A percentile compares a stretch with the other conserved stretches of the same genome.
Evolutionary conservation across 1,284 basidiomycete genomes (phyloP).

Genomic region (Rhizoctonia solani): DNA sequence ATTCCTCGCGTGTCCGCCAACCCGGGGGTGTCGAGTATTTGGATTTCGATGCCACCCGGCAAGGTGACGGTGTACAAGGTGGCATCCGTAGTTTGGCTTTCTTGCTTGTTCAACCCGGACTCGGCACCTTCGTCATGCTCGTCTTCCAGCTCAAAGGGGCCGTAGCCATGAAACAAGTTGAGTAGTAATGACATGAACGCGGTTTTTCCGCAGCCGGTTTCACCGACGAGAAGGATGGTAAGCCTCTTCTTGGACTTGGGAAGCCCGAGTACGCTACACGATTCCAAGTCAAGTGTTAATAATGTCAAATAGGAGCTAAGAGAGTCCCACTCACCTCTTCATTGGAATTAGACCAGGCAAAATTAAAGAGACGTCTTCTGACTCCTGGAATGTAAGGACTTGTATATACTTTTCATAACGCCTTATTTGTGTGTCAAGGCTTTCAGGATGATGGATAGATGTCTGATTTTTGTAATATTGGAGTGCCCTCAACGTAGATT

Average conservation of each 20-base stretch:
- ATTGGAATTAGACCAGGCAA: no score
- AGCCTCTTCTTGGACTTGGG: not conserved
- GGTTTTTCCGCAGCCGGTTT: slow-evolving; percentile 19
- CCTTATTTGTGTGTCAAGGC: no score
- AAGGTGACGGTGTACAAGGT: slow-evolving; percentile 2
- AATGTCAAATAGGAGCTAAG: no score
- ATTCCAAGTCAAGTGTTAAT: no score
- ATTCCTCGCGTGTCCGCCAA: slow-evolving; percentile 43
- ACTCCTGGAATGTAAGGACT: no score
- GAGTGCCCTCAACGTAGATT: no score
- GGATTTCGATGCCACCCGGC: slow-evolving; percentile 20
- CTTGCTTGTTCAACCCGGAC: not conserved
- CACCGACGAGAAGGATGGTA: slow-evolving; percentile 9
- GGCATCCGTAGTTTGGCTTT: slow-evolving; percentile 15
- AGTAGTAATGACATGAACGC: slow-evolving; percentile 14
- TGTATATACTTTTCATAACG: no score
- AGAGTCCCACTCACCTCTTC: no score
- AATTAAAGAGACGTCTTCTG: no score
- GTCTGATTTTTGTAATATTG: no score
- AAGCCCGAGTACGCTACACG: no score
- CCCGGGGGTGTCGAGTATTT: slow-evolving; percentile 43
- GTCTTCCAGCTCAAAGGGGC: not conserved
- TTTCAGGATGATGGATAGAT: no score
- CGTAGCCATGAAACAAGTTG: slow-evolving; percentile 7
- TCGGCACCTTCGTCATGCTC: not conserved